phyloP scores from a whole-genome alignment of 192 early-diverging fungal genomes.

The Coemansia sp. region DNA sequence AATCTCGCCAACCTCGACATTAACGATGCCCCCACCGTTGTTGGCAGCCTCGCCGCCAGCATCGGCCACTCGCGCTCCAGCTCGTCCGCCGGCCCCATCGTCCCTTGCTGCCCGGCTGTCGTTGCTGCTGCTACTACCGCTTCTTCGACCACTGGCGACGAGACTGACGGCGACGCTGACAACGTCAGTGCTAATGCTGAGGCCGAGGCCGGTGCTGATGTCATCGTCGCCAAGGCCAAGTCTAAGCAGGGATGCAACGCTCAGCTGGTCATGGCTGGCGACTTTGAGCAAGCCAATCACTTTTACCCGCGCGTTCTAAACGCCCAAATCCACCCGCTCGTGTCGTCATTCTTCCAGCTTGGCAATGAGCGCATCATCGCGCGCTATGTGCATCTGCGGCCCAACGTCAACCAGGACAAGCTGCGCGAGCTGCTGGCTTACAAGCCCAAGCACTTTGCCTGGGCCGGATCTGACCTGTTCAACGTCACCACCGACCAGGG shows the following conservation, averaged over 20 bases:
- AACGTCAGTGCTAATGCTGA: neutral
- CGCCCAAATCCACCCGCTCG: conserved; percentile 84
- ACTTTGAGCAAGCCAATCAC: conserved; percentile 81
- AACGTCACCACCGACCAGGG: conserved; percentile 81
- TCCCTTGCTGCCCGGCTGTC: neutral
- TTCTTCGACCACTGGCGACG: neutral
- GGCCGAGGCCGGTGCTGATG: neutral
- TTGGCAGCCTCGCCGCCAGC: conserved; percentile 6
- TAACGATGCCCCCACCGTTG: neutral
- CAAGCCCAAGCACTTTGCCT: conserved; percentile 76
- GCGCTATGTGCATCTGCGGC: conserved; percentile 82
- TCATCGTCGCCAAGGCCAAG: neutral
- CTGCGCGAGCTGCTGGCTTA: conserved; percentile 65
- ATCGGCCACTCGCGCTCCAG: conserved; percentile 13
- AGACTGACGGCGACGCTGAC: neutral
- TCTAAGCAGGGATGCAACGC: neutral
- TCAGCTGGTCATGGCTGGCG: conserved; percentile 19
- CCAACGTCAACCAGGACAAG: conserved; percentile 67
- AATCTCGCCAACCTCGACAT: neutral
- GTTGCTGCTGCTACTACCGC: neutral
- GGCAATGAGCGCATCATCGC: conserved; percentile 89
- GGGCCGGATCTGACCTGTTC: conserved; percentile 89
- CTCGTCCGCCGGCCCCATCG: neutral
- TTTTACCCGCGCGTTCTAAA: conserved; percentile 89
- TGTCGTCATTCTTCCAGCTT: conserved; percentile 78